These are phyloP conservation scores for Paratrypanosoma confusum DNA, from an alignment of 208 protist genomes.

Conservation along the genomic window DNA sequence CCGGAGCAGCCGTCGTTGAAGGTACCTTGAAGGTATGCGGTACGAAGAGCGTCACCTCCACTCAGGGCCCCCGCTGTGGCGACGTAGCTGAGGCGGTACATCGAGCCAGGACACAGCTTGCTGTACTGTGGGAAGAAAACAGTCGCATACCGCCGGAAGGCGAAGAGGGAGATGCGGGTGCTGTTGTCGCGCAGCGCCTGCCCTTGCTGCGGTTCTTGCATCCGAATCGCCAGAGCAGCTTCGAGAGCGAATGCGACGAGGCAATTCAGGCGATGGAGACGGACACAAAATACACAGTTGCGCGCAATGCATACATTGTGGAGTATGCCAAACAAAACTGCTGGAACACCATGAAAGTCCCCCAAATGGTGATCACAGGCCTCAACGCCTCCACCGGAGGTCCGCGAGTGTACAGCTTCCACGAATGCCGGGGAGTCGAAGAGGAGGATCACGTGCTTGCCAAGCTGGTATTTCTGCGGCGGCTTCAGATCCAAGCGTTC, in stretches of 20 bases:
- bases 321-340: conserved; percentile 49
- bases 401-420: conserved; percentile 71
- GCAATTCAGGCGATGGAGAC: conserved; percentile 48
- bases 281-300: conserved; percentile 50
- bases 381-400: conserved; percentile 30
- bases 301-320: conserved; percentile 71
- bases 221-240: conserved; percentile 34
- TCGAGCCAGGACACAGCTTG: too few species aligned
- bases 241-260: conserved; percentile 41
- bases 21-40: too few species aligned
- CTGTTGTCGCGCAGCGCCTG: too few species aligned
- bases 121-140: too few species aligned
- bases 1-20: too few species aligned
- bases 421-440: conserved; percentile 31
- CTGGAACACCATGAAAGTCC: conserved; percentile 78
- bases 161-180: too few species aligned
- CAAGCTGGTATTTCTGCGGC: conserved; percentile 72
- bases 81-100: too few species aligned
- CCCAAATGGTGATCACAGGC: conserved; percentile 40
- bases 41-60: too few species aligned
- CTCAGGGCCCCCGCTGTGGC: too few species aligned
- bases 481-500: conserved; percentile 34
- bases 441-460: conserved; percentile 23
- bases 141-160: too few species aligned
- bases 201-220: conserved; percentile 18